These are phyloP conservation scores for Mycena crocata DNA, from an alignment of 768 basidiomycete species.

Conservation along the genomic window DNA sequence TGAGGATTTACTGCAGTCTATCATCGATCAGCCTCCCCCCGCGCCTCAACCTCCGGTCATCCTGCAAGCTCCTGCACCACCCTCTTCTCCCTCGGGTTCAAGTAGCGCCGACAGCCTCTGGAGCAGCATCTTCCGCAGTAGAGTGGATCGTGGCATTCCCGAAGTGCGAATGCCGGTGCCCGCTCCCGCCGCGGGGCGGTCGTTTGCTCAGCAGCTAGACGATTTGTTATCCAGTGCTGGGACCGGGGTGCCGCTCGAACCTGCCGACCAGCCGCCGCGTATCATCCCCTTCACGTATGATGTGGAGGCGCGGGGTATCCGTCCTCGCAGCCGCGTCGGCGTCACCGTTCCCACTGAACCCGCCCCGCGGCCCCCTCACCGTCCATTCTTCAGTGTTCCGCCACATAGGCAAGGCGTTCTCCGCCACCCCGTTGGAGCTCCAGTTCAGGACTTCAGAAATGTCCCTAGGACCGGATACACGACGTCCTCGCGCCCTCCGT, in stretches of 20 bases:
- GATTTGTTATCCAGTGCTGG: slow-evolving; percentile 64
- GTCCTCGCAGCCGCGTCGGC: slow-evolving; percentile 27
- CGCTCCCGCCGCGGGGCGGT: slow-evolving; percentile 59
- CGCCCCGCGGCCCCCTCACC: neutral
- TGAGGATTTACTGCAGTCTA: slow-evolving; percentile 56
- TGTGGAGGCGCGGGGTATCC: slow-evolving; percentile 21
- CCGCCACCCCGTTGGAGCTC: neutral
- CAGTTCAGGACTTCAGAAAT: neutral
- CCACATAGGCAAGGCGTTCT: neutral
- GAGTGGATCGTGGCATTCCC: slow-evolving; percentile 20
- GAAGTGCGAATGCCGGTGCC: slow-evolving; percentile 55
- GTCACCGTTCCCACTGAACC: slow-evolving; percentile 6
- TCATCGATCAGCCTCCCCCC: slow-evolving; percentile 49
- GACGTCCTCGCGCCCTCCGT: neutral
- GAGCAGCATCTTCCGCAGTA: slow-evolving; percentile 7
- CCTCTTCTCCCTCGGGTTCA: neutral
- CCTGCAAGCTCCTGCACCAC: slow-evolving; percentile 10
- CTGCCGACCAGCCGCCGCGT: slow-evolving; percentile 61
- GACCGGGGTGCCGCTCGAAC: slow-evolving; percentile 50
- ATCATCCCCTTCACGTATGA: slow-evolving; percentile 67
- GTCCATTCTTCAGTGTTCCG: slow-evolving; percentile 13
- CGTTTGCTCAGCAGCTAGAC: slow-evolving; percentile 70
- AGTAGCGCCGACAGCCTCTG: neutral
- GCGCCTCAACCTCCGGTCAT: slow-evolving; percentile 39
- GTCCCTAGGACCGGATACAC: neutral